These are phyloP conservation scores for Anacardium occidentale DNA, from an alignment of 345 rosid genomes.

Conservation along the genomic window DNA sequence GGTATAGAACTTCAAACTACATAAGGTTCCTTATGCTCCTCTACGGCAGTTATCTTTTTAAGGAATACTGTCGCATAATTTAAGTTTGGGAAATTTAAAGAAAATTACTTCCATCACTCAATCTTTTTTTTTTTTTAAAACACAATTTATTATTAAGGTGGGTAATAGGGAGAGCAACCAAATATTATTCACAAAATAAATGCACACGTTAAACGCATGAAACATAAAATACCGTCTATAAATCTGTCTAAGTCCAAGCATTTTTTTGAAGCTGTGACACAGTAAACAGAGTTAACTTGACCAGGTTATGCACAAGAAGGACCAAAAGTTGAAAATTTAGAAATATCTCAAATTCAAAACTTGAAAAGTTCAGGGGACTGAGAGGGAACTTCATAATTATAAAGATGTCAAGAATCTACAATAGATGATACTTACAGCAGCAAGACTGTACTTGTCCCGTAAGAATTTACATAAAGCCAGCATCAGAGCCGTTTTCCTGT, in stretches of 20 bases:
- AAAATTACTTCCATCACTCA: neutral
- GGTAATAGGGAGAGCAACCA: too few relatives aligned
- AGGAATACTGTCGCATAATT: neutral
- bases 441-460: constrained; percentile 92
- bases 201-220: too few relatives aligned
- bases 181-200: neutral
- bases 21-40: neutral
- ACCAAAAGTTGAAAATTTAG: neutral
- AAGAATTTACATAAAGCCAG: constrained; percentile 70
- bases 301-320: neutral
- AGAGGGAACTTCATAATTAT: neutral
- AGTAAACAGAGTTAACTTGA: neutral
- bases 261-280: neutral
- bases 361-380: neutral
- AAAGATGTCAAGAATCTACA: neutral
- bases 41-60: neutral
- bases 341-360: neutral
- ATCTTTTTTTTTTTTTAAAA: too few relatives aligned
- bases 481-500: constrained; percentile 94
- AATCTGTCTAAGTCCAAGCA: neutral
- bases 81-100: neutral
- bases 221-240: neutral
- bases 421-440: constrained; percentile 62
- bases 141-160: too few relatives aligned
- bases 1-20: neutral